phyloP scores from a whole-genome alignment of 441 rosid genomes.

The Breynia disticha region DNA sequence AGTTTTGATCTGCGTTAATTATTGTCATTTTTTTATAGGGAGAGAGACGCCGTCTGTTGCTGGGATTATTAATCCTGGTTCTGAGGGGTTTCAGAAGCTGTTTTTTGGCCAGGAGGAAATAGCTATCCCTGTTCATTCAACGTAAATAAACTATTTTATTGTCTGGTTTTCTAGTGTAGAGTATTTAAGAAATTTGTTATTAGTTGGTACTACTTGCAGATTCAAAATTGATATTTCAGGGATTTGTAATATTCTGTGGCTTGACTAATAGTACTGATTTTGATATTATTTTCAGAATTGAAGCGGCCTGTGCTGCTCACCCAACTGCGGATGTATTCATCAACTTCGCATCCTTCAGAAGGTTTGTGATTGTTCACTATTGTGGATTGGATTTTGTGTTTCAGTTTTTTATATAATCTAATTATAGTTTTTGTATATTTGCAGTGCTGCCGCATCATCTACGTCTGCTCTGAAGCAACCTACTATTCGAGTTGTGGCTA shows the following conservation, averaged over 20 bases:
- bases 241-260: background rate
- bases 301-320: constrained; percentile 84
- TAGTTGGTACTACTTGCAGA: too few relatives aligned
- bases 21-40: constrained; percentile 29
- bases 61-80: constrained; percentile 83
- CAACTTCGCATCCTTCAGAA: constrained; percentile 89
- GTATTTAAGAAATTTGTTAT: too few relatives aligned
- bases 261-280: background rate
- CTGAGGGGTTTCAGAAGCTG: constrained; percentile 94
- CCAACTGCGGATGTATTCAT: constrained; percentile 96
- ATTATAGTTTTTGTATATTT: constrained; percentile 9
- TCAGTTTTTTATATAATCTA: constrained; percentile 5
- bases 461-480: constrained; percentile 93
- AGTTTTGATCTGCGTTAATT: background rate
- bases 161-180: background rate
- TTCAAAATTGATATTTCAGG: background rate
- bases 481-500: constrained; percentile 85
- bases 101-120: constrained; percentile 97
- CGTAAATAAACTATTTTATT: constrained; percentile 40
- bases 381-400: background rate
- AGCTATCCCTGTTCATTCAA: constrained; percentile 85
- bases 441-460: constrained; percentile 95
- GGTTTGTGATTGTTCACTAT: constrained; percentile 27
- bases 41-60: constrained; percentile 96
- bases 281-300: constrained; percentile 48